Evolutionary conservation across 306 rosid genomes (phyloP).

Genomic region (Vigna trinervia): DNA sequence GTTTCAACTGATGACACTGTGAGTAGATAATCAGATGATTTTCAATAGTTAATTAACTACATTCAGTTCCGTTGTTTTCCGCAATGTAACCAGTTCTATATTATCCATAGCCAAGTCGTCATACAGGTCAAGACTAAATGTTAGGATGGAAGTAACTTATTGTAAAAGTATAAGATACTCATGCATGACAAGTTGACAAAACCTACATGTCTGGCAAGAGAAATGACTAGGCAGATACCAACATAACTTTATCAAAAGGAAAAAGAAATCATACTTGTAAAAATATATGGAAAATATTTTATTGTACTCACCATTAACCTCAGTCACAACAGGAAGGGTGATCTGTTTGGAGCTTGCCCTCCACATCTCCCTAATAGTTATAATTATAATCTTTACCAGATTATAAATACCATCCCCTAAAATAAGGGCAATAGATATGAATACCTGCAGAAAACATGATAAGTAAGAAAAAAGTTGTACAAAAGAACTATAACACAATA

Average conservation of each 20-base stretch:
- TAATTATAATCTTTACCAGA: slow-evolving; percentile 71
- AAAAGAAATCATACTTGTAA: slow-evolving; percentile 3
- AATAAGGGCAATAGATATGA: slow-evolving; percentile 68
- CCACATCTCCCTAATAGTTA: slow-evolving; percentile 72
- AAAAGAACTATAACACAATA: slow-evolving; percentile 30
- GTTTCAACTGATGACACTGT: slow-evolving; percentile 1
- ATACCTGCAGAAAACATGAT: slow-evolving; percentile 47
- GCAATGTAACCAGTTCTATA: background rate
- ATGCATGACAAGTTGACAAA: background rate
- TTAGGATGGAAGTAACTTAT: background rate
- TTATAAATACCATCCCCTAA: slow-evolving; percentile 94
- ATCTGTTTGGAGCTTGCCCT: slow-evolving; percentile 56
- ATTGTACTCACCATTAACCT: slow-evolving; percentile 61
- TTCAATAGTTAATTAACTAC: background rate
- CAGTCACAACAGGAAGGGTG: slow-evolving; percentile 67
- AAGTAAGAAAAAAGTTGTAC: background rate
- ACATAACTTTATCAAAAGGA: slow-evolving; percentile 16
- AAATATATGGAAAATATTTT: slow-evolving; percentile 28
- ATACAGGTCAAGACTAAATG: slow-evolving; percentile 5
- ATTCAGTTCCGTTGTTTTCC: slow-evolving; percentile 16
- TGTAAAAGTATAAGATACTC: slow-evolving; percentile 1
- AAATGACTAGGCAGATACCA: slow-evolving; percentile 19
- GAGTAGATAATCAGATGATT: background rate
- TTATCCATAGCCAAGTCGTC: background rate
- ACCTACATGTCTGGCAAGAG: slow-evolving; percentile 4